phyloP scores from a whole-genome alignment of 257 asterid species.

The Galeopsis tetrahit region DNA sequence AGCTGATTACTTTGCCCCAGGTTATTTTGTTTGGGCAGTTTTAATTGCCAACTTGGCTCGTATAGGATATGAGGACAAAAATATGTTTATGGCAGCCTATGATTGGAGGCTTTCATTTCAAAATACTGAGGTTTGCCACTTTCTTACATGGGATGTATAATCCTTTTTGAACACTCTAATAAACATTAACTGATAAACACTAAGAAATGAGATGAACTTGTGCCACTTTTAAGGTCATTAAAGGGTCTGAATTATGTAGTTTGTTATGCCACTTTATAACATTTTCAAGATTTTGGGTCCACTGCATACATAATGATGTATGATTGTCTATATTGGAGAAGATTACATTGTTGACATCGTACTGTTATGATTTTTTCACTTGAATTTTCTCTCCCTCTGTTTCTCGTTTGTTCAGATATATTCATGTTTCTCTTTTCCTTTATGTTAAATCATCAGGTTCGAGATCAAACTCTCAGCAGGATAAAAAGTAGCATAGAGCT shows the following conservation, averaged over 20 bases:
- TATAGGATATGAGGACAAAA: conserved; percentile 87
- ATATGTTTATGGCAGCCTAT: conserved; percentile 87
- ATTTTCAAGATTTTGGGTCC: neutral
- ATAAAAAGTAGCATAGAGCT: conserved; percentile 81
- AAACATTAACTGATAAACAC: neutral
- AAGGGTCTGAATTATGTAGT: neutral
- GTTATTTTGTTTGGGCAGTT: conserved; percentile 90
- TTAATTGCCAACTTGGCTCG: conserved; percentile 83
- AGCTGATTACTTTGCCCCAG: conserved; percentile 88
- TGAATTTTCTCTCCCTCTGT: conserved; percentile 13
- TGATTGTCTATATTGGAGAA: neutral
- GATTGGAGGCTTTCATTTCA: conserved; percentile 91
- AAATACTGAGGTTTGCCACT: conserved; percentile 72
- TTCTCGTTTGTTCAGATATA: conserved; percentile 22
- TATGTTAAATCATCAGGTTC: conserved; percentile 52
- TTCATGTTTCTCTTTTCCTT: conserved; percentile 18
- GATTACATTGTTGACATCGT: neutral
- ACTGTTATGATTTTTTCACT: conserved; percentile 3
- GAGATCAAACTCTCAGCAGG: conserved; percentile 81
- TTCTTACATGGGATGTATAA: conserved; percentile 28
- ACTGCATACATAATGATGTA: neutral
- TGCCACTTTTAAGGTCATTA: conserved; percentile 23
- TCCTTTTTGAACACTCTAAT: conserved; percentile 23
- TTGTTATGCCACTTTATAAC: neutral
- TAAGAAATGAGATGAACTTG: neutral